phyloP scores from a whole-genome alignment of 345 rosid genomes.

The Arabidopsis arenosa region DNA sequence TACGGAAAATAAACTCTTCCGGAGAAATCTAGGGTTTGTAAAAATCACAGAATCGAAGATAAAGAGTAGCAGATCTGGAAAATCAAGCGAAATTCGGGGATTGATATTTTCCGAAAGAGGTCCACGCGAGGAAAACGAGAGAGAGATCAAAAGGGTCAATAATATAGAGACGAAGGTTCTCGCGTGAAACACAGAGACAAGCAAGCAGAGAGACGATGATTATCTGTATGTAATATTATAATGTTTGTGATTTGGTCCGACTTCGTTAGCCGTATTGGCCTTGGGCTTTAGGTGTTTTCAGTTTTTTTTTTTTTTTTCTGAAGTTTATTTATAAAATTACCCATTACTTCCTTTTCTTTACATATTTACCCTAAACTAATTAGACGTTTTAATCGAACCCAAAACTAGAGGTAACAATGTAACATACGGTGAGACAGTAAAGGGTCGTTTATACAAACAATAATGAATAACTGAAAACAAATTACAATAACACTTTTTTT shows the following conservation, averaged over 20 bases:
- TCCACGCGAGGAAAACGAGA: conserved; percentile 37
- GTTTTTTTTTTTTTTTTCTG: neutral
- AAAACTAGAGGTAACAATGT: no score
- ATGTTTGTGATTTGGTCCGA: conserved; percentile 24
- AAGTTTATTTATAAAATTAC: neutral
- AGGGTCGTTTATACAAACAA: no score
- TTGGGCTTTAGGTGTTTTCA: conserved; percentile 5
- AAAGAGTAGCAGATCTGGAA: conserved; percentile 24
- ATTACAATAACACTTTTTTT: neutral
- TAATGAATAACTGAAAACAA: neutral
- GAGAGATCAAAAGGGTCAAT: conserved; percentile 13
- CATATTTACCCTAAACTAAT: neutral
- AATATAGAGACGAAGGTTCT: conserved; percentile 27
- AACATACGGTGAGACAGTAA: no score
- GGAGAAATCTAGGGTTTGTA: conserved; percentile 39
- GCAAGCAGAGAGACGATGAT: neutral
- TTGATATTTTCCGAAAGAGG: conserved; percentile 8
- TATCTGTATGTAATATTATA: neutral
- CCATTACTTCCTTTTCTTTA: neutral
- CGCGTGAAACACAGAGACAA: conserved; percentile 17
- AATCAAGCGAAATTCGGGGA: conserved; percentile 27
- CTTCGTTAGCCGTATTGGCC: neutral
- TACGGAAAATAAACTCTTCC: conserved; percentile 17
- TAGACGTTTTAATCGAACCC: no score
- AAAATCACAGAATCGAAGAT: conserved; percentile 19